Percentiles rank a stretch among this genome's conserved stretches.
Evolutionary conservation across 345 rosid species (phyloP).

Genomic region (Firmiana major): DNA sequence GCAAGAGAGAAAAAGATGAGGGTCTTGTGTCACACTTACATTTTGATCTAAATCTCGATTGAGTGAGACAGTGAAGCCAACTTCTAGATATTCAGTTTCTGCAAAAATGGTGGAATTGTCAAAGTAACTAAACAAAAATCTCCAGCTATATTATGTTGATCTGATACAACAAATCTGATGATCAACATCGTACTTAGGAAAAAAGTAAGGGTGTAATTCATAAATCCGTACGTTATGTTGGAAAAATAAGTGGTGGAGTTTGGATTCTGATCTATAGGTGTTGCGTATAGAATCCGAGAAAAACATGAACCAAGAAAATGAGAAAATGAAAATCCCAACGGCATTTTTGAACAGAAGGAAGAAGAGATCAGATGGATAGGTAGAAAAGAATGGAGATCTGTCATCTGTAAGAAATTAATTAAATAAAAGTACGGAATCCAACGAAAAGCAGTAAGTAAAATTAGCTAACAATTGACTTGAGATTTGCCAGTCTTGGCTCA

Average conservation of each 20-base stretch:
- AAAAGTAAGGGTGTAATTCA: neutral
- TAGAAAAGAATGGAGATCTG: neutral
- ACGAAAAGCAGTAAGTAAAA: neutral
- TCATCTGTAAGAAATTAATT: neutral
- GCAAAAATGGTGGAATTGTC: neutral
- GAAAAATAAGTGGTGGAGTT: neutral
- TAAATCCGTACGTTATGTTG: neutral
- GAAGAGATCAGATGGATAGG: neutral
- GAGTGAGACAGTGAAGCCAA: neutral
- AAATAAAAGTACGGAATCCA: neutral
- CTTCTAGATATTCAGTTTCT: neutral
- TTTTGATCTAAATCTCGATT: neutral
- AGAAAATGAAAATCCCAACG: neutral
- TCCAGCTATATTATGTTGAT: neutral
- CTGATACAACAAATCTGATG: neutral
- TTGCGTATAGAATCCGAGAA: neutral
- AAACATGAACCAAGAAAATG: neutral
- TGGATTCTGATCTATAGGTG: neutral
- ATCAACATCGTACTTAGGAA: neutral
- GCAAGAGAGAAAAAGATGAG: constrained; percentile 6
- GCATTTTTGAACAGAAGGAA: neutral
- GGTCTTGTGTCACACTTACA: neutral
- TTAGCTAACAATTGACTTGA: too few species aligned
- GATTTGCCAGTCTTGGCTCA: too few species aligned
- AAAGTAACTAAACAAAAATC: neutral